Evolutionary conservation across 2,329 filamentous ascomycete species (phyloP), one percentile per base, ranked within the genome.

Genomic region (Fusarium ambrosium): DNA sequence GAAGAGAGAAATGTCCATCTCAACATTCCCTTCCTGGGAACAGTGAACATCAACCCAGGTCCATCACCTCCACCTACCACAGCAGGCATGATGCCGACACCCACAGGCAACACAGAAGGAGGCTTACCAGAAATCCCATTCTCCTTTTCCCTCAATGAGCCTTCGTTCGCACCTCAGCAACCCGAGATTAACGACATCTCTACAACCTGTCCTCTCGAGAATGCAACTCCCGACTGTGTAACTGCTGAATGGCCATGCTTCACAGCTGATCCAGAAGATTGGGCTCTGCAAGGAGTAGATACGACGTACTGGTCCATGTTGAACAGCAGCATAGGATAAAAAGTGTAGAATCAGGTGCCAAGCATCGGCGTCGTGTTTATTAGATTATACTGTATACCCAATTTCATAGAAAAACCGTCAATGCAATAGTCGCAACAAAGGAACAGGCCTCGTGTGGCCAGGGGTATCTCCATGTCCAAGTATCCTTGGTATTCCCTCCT

Each of bases 21-120:
- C 8, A 84, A 83, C 41, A 82, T 88, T 4, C 86, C 86, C 0
- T 87, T 86, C 69, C 79, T 88, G 3, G 86, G 86, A 27, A 86
- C 84, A 2, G 81, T 88, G 48, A 86, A 84, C 68, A 86, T 88
- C 71, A 84, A 75, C 43, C 71, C 75, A 6, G 56, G 66, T 0
- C 76, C 75, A 14, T 73, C 72, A 7, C 69, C 76, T 53, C 70
- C 72, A 24, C 55, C 62, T 6, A 66, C 76, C 6, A 62, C 66
- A 7, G 8, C 69, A n/a, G 68, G 66, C 24, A 29, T 70, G 14
- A 60, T 77, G 8, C 56, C 68, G 2, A 72, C 74, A 16, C 71
- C 76, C 4, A 64, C 29, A 6, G 55, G 55, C 39, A 64, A 65
- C 27, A n/a, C 62, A 45, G 64, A 69, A 7, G 61, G n/a, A 5